A percentile compares a stretch with the other conserved stretches of the same genome.
Conservation (phyloP, 805 yeast genomes). For the Hanseniaspora vineae region DNA sequence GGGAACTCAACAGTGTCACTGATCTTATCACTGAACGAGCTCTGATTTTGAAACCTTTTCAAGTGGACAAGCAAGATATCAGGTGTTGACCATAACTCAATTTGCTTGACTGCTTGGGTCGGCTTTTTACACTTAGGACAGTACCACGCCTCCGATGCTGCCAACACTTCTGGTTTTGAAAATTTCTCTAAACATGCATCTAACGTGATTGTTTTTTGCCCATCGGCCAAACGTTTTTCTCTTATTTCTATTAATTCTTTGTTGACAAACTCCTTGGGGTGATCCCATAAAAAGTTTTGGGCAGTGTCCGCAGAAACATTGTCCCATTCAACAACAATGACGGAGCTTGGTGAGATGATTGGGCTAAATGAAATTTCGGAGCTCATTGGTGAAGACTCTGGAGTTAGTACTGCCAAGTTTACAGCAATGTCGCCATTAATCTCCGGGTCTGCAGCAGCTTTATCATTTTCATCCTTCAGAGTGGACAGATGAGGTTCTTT, state of each 20-base stretch:
- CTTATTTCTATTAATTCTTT: slow-evolving; percentile 1
- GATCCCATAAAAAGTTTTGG: not conserved
- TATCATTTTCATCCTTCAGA: no score
- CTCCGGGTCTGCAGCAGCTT: no score
- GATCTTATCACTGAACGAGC: slow-evolving; percentile 81
- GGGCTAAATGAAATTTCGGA: not conserved
- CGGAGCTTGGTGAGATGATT: not conserved
- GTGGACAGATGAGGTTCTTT: no score
- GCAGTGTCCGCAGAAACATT: not conserved
- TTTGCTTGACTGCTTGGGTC: slow-evolving; percentile 78
- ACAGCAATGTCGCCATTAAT: no score
- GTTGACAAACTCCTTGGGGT: slow-evolving; percentile 1
- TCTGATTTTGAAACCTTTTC: slow-evolving; percentile 76
- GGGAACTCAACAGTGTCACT: slow-evolving; percentile 81
- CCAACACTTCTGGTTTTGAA: slow-evolving; percentile 70
- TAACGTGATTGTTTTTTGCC: slow-evolving; percentile 36
- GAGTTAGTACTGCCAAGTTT: not conserved
- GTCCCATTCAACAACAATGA: not conserved
- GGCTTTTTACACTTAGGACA: slow-evolving; percentile 86
- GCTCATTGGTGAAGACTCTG: not conserved
- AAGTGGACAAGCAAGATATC: slow-evolving; percentile 82
- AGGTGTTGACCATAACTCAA: slow-evolving; percentile 89
- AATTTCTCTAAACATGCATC: slow-evolving; percentile 66
- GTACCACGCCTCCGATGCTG: slow-evolving; percentile 86
- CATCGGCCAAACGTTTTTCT: not conserved